Evolutionary conservation across 176 grass and related monocot genomes (phyloP), one percentile per base, ranked within the genome.

Genomic region (Rhynchospora pubera): DNA sequence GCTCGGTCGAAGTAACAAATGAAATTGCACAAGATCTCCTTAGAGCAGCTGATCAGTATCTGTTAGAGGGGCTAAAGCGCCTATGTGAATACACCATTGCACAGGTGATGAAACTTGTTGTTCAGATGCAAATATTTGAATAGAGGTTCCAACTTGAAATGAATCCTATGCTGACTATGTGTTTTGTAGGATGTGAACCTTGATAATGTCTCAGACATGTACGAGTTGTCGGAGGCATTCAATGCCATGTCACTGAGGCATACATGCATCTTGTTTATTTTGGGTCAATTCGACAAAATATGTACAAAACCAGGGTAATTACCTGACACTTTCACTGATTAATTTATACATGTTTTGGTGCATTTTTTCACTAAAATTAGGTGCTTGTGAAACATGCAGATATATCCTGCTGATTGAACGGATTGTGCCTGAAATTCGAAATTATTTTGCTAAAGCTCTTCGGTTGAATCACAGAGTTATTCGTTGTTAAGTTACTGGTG

Each of bases 21-120:
- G 89, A 93, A 71, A 84, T 96, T 58, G 91, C 97, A 56, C 97
- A 96, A 82, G 97, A 99, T 84, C 87, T 99, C 79, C 89, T 99
- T 84, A 96, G 92, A 89, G 93, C 93, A 66, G 91, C 93, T 24
- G 97, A 99, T 86, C 97, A 99, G 80, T 99, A 99, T 87, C 91
- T 99, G 30, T 78, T 99, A 83, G 97, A 99, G 86, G 93, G 93
- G n/a, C 97, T 99, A 57, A 99, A 96, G 82, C 97, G 97, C 23
- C 78, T 96, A 8, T 99, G 93, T 75, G 97, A 99, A 96, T 95
- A 95, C 84, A 82, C 89, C 60, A 99, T 99, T 81, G 97, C 91
- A 1, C 89, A 99, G 87, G 97, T 99, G 77, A 85, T 84, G 65
- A 89, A 61, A 39, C 24, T 14, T 22, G 30, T 80, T 80, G 47